Percentiles rank a stretch among this genome's conserved stretches.
Evolutionary conservation across 2,329 filamentous ascomycete species (phyloP).

Genomic region (Clonostachys sp.): DNA sequence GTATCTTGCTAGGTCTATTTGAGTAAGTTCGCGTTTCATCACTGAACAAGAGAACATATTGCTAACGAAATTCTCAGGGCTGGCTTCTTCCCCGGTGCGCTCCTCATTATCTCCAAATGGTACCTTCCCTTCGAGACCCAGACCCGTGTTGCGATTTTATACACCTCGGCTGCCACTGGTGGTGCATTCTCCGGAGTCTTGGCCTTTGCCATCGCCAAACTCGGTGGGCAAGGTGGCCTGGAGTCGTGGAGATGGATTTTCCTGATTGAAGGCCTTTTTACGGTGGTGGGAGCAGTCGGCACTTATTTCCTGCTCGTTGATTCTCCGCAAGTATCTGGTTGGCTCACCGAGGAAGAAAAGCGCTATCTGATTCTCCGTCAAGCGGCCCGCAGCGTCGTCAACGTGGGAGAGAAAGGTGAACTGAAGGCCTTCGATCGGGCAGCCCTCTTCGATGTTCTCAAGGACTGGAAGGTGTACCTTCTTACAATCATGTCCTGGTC

Average conservation of each 20-base stretch:
- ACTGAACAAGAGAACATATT: not conserved
- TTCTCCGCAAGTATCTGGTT: constrained; percentile 51
- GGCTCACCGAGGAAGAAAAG: constrained; percentile 63
- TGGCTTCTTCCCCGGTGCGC: constrained; percentile 61
- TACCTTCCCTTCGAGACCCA: constrained; percentile 54
- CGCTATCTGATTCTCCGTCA: constrained; percentile 59
- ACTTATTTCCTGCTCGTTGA: constrained; percentile 74
- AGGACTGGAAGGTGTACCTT: constrained; percentile 74
- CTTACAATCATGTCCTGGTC: constrained; percentile 60
- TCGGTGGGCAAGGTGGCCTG: constrained; percentile 59
- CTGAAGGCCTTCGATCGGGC: constrained; percentile 66
- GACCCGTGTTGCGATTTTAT: constrained; percentile 66
- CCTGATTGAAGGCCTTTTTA: constrained; percentile 66
- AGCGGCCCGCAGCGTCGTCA: constrained; percentile 7
- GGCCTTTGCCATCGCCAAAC: constrained; percentile 64
- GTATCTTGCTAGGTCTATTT: constrained; percentile 57
- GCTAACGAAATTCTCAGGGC: constrained; percentile 20
- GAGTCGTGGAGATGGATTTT: constrained; percentile 64
- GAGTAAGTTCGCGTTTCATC: constrained; percentile 30
- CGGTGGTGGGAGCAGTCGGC: constrained; percentile 59
- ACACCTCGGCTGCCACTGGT: constrained; percentile 74
- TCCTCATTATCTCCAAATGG: constrained; percentile 54
- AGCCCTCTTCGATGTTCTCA: constrained; percentile 68
- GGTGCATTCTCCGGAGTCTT: constrained; percentile 73
- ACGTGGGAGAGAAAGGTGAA: constrained; percentile 70